Conservation (phyloP, 2,329 filamentous ascomycete genomes). For the Chrysosphaeria jannelii region DNA sequence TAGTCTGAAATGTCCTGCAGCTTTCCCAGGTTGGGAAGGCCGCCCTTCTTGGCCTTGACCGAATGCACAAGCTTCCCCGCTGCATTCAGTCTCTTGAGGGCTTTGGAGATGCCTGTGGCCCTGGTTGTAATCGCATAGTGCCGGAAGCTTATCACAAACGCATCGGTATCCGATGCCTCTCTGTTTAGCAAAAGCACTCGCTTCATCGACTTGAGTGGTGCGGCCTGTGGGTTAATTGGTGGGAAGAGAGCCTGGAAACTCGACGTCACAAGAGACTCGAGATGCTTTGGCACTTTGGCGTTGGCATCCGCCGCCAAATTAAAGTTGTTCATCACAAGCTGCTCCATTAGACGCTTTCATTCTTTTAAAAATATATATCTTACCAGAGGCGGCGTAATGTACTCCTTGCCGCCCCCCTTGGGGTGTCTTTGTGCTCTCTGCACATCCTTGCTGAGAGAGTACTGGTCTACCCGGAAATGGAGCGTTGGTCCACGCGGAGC, state of each 20-base stretch:
- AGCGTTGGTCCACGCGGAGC: slow-evolving; percentile 78
- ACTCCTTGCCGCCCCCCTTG: slow-evolving; percentile 57
- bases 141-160: slow-evolving; percentile 60
- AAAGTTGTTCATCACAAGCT: slow-evolving; percentile 98
- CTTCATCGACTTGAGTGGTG: slow-evolving; percentile 72
- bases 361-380: slow-evolving; percentile 3
- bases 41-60: slow-evolving; percentile 32
- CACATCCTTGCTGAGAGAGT: slow-evolving; percentile 80
- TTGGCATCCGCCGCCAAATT: slow-evolving; percentile 27
- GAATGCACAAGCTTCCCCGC: slow-evolving; percentile 46
- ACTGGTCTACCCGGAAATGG: slow-evolving; percentile 81
- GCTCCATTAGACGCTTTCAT: slow-evolving; percentile 4
- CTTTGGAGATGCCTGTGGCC: slow-evolving; percentile 54
- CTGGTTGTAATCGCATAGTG: slow-evolving; percentile 91
- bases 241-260: slow-evolving; percentile 93
- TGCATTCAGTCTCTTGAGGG: slow-evolving; percentile 55
- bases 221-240: slow-evolving; percentile 74
- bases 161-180: slow-evolving; percentile 32
- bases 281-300: slow-evolving; percentile 61
- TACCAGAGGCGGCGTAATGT: slow-evolving; percentile 55
- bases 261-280: slow-evolving; percentile 75
- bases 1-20: slow-evolving; percentile 87
- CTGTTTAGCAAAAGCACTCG: slow-evolving; percentile 76
- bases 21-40: slow-evolving; percentile 65
- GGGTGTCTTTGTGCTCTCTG: slow-evolving; percentile 59